phyloP scores from a whole-genome alignment of 75 land plant species.

The Sequoiadendron giganteum region DNA sequence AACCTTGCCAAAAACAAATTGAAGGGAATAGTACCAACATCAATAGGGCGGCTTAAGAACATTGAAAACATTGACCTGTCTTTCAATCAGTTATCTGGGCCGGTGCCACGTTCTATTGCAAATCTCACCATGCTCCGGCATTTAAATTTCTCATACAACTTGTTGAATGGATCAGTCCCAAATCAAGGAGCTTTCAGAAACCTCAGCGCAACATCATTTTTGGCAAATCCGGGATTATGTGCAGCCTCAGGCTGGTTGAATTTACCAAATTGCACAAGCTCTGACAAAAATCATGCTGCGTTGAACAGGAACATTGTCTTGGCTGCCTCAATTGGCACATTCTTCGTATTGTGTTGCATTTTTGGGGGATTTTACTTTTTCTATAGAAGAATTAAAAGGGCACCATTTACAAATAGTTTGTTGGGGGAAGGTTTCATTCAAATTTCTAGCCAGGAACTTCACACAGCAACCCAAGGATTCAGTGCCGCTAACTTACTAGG shows the following conservation, averaged over 20 bases:
- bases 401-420: background rate
- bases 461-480: constrained; percentile 17
- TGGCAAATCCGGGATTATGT: constrained; percentile 29
- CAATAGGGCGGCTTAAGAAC: no score
- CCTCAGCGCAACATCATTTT: constrained; percentile 9
- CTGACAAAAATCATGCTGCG: background rate
- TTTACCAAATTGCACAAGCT: background rate
- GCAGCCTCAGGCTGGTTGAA: background rate
- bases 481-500: no score
- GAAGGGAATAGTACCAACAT: no score
- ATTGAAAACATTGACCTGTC: no score
- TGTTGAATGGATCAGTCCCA: constrained; percentile 28
- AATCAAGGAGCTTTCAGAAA: constrained; percentile 19
- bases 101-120: constrained; percentile 16
- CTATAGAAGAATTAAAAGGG: background rate
- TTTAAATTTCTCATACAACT: constrained; percentile 31
- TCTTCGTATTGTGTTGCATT: background rate
- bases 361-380: no score
- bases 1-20: no score
- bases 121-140: background rate
- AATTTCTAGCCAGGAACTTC: background rate
- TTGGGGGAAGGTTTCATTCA: no score
- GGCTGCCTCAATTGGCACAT: background rate
- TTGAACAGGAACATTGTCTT: background rate
- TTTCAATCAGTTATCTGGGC: constrained; percentile 15